Percentiles rank a stretch among this genome's conserved stretches.
phyloP scores from a whole-genome alignment of 345 rosid species.

The Turnera subulata region DNA sequence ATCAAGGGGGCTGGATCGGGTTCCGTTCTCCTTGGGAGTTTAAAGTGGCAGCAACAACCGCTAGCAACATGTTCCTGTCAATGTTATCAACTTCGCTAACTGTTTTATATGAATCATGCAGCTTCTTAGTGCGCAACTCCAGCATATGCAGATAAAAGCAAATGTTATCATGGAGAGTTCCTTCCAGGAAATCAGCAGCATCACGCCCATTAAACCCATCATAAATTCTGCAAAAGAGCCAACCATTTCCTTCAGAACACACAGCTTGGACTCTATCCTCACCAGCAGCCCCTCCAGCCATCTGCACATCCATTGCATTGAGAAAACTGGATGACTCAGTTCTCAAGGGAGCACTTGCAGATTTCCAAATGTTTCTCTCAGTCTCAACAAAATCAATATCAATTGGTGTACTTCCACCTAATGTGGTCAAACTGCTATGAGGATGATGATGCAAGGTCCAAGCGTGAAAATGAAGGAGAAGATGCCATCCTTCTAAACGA shows the following conservation, averaged over 20 bases:
- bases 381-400: background rate
- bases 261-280: slow-evolving; percentile 10
- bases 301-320: background rate
- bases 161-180: slow-evolving; percentile 3
- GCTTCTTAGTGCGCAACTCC: slow-evolving; percentile 1
- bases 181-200: slow-evolving; percentile 1
- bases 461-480: slow-evolving; percentile 4
- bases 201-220: slow-evolving; percentile 7
- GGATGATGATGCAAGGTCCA: slow-evolving; percentile 1
- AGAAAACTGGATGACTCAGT: slow-evolving; percentile 3
- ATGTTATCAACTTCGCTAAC: background rate
- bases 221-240: slow-evolving; percentile 4
- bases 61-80: background rate
- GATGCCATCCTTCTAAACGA: slow-evolving; percentile 5
- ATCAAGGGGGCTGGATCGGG: background rate
- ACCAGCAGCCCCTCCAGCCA: slow-evolving; percentile 10
- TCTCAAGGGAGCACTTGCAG: background rate
- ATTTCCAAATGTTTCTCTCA: slow-evolving; percentile 2
- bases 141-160: slow-evolving; percentile 1
- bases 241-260: slow-evolving; percentile 6
- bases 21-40: background rate
- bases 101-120: background rate
- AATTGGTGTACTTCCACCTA: background rate
- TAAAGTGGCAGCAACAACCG: background rate
- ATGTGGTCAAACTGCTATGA: slow-evolving; percentile 4